Base-by-base conservation (phyloP, 1,284 basidiomycete genomes). In the Trichosporon inkin region DNA sequence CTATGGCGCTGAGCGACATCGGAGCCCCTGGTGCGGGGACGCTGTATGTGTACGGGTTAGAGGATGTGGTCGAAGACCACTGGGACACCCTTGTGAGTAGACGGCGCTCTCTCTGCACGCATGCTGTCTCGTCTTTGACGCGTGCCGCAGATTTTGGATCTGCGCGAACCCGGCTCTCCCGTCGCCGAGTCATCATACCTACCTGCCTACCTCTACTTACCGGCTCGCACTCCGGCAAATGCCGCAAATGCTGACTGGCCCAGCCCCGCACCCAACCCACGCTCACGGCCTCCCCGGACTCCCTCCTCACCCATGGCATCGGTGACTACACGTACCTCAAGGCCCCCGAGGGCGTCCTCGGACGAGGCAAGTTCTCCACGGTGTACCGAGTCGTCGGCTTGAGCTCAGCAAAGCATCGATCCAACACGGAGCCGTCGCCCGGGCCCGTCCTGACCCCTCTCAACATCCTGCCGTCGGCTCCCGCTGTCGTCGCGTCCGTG, bases 331-430 rank as follows among this genome's bases (percentile, higher is more conserved):
- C 76, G 2, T 79, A 76, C 61, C 24, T 75, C 1, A 69, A 67
- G 8, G 67, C 35, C 8, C 47, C 51, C 8, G 64, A 60, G 4
- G 72, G 72, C n/a, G 62, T 74, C 16, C 67, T 82, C 6, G 81
- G 81, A 6, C 70, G 71, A 37, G 81, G 81, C 35, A 82, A 81
- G 67, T 82, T 82, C 63, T 75, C 71, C 55, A 75, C 78, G 10
- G 81, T 82, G 1, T 78, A 80, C 62, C 73, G 79, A 40, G 80
- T 60, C 16, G 44, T 49, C 22, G 28, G 22, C 44, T 32, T 24
- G 3, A 24, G 22, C 14, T 28, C 44, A 10, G n/a, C 24, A 3
- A 49, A 49, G 44, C 44, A 49, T 16, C 24, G 44, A 24, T 49
- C 44, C 6, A 49, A 16, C 11, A 49, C 44, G 8, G 44, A 49